A percentile compares a stretch with the other conserved stretches of the same genome.
phyloP scores from a whole-genome alignment of 352 stramenopile species.

The Globisporangium lucens region DNA sequence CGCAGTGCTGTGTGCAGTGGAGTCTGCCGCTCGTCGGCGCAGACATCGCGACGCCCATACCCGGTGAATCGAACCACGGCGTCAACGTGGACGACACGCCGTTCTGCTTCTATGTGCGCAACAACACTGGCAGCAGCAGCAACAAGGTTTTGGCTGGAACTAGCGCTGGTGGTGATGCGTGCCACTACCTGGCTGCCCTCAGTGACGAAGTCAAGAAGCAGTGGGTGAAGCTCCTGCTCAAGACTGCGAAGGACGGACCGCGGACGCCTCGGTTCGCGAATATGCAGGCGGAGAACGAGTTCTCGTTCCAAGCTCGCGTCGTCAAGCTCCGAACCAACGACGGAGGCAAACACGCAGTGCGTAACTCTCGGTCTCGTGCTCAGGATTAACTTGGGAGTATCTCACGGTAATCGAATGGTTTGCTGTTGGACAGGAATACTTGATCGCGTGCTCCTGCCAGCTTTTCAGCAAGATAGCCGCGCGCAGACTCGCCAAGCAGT shows the following conservation, averaged over 20 bases:
- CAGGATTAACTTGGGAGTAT: too few species aligned
- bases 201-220: conserved; percentile 49
- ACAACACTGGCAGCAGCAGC: conserved; percentile 27
- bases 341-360: conserved; percentile 45
- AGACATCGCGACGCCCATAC: conserved; percentile 56
- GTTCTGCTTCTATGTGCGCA: conserved; percentile 60
- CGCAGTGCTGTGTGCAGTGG: conserved; percentile 49
- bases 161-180: conserved; percentile 19
- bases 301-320: conserved; percentile 40
- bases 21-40: conserved; percentile 40
- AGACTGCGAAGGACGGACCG: conserved; percentile 42
- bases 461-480: conserved; percentile 46
- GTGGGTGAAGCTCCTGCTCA: conserved; percentile 48
- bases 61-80: conserved; percentile 45
- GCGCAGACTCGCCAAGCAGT: conserved; percentile 51
- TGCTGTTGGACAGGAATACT: conserved; percentile 47
- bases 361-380: background rate
- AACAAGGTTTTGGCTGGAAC: conserved; percentile 9
- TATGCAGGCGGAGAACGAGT: conserved; percentile 32
- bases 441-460: conserved; percentile 57
- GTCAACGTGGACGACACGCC: conserved; percentile 45
- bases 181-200: conserved; percentile 35
- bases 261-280: conserved; percentile 36
- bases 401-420: too few species aligned
- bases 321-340: conserved; percentile 38